Percentiles rank a stretch among this genome's conserved stretches.
Conservation (phyloP, 495 filamentous ascomycete species). For the Gamarada debralockiae region DNA sequence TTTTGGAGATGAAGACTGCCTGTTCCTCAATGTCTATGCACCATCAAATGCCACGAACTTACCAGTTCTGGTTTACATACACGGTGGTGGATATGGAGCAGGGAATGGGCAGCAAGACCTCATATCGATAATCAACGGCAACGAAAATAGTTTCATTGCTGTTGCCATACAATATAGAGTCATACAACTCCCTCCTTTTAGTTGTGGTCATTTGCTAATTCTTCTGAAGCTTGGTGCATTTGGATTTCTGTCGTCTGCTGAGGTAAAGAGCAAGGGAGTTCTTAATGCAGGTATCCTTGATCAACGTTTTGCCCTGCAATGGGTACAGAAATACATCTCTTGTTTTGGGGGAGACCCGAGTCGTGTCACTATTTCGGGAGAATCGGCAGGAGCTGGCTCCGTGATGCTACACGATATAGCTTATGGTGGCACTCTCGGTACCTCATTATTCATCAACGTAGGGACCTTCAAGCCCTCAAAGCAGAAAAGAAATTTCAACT, state of each 20-base stretch:
- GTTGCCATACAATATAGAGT: not conserved
- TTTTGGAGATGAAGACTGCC: conserved; percentile 40
- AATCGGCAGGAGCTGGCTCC: conserved; percentile 63
- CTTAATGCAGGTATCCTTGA: conserved; percentile 66
- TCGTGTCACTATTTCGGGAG: conserved; percentile 65
- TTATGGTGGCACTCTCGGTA: conserved; percentile 34
- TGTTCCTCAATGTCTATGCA: conserved; percentile 39
- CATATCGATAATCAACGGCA: not conserved
- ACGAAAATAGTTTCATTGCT: not conserved
- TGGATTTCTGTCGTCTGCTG: conserved; percentile 47
- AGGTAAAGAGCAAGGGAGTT: conserved; percentile 23
- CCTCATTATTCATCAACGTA: conserved; percentile 16
- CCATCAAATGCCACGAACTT: conserved; percentile 40
- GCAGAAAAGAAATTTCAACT: not conserved
- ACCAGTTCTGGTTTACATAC: conserved; percentile 49
- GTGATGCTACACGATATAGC: conserved; percentile 64
- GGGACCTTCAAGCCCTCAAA: not conserved
- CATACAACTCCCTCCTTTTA: not conserved
- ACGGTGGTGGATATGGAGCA: conserved; percentile 52
- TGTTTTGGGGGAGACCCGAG: conserved; percentile 65
- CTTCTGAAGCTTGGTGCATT: conserved; percentile 6
- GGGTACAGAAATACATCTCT: conserved; percentile 66
- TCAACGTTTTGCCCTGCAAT: conserved; percentile 65
- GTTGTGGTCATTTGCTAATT: not conserved
- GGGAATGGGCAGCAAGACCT: conserved; percentile 31